Evolutionary conservation across 352 stramenopile species (phyloP).

Genomic region (Aphanomyces cochlioides): DNA sequence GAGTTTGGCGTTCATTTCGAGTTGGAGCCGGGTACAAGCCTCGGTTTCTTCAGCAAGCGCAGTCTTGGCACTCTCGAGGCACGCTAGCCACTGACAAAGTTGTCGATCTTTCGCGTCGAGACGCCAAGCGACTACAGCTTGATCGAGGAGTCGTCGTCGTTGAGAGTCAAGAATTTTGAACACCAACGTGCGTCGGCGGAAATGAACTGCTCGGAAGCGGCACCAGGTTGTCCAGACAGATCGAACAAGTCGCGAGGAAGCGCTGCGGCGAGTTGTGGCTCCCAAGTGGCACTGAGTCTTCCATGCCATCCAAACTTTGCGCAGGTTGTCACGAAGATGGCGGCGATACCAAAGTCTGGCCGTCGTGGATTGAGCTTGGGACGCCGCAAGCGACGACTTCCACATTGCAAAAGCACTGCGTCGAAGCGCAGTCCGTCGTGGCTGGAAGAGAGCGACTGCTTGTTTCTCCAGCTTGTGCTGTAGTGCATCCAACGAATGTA

Average conservation of each 20-base stretch:
- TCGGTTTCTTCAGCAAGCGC: conserved; percentile 18
- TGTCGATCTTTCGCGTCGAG: conserved; percentile 14
- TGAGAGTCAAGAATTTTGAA: neutral
- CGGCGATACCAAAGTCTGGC: neutral
- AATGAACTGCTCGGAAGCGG: neutral
- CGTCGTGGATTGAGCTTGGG: neutral
- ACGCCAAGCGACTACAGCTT: conserved; percentile 6
- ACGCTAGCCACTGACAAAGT: conserved; percentile 9
- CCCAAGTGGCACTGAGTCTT: neutral
- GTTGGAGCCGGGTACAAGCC: neutral
- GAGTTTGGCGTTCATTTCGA: neutral
- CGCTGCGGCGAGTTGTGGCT: neutral
- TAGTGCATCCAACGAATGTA: conserved; percentile 2
- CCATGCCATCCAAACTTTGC: neutral
- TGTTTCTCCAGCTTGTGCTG: conserved; percentile 13
- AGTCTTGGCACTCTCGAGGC: conserved; percentile 10
- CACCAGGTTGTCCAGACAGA: neutral
- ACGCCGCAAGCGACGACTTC: neutral
- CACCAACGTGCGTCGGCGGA: neutral
- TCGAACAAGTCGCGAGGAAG: neutral
- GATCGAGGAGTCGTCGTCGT: neutral
- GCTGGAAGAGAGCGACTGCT: neutral
- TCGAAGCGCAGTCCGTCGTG: neutral
- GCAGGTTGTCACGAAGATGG: neutral
- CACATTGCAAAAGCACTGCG: conserved; percentile 8